Conservation (phyloP, 345 rosid species). For the Citrus mangshanensis region DNA sequence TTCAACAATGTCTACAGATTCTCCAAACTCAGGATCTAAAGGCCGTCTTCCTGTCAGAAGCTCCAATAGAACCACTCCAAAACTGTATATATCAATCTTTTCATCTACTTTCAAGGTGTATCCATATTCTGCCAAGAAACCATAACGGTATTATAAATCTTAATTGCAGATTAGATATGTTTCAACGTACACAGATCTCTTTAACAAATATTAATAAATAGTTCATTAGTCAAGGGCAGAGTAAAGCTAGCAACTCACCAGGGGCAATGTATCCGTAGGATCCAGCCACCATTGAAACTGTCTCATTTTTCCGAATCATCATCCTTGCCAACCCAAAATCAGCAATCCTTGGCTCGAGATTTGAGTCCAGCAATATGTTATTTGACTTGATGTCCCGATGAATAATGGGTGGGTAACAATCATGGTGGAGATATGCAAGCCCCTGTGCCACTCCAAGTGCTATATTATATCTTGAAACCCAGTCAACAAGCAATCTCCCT, state of each 20-base stretch:
- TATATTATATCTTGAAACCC: constrained; percentile 85
- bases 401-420: constrained; percentile 78
- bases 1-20: constrained; percentile 59
- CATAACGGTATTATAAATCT: not conserved
- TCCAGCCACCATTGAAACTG: constrained; percentile 92
- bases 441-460: constrained; percentile 93
- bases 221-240: not conserved
- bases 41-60: constrained; percentile 74
- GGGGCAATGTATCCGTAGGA: constrained; percentile 98
- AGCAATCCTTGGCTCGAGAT: constrained; percentile 84
- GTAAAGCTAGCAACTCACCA: constrained; percentile 36
- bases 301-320: constrained; percentile 86
- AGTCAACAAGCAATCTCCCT: constrained; percentile 63
- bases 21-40: constrained; percentile 66
- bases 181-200: not conserved
- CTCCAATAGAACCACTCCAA: constrained; percentile 81
- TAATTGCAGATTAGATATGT: not conserved
- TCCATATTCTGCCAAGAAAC: constrained; percentile 64
- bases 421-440: constrained; percentile 92
- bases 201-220: not conserved
- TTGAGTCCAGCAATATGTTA: constrained; percentile 78
- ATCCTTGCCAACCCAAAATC: constrained; percentile 92
- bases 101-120: constrained; percentile 92
- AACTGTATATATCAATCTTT: constrained; percentile 90
- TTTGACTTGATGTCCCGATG: constrained; percentile 92